phyloP scores from a whole-genome alignment of 495 filamentous ascomycete species.

The Talaromyces thailandensis region DNA sequence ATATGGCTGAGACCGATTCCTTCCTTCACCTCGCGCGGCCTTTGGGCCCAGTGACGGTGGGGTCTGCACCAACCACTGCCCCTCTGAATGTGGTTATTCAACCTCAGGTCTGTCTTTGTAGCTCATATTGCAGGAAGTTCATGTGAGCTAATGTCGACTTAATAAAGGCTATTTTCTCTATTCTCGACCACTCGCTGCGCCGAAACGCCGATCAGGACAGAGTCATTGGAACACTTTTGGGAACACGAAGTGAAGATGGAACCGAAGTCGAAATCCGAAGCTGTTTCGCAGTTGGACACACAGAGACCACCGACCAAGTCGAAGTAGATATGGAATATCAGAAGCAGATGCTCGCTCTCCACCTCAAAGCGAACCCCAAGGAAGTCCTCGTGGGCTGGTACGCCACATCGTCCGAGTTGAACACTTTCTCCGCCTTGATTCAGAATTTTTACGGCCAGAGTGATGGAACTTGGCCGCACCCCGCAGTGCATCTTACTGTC shows the following conservation, averaged over 20 bases:
- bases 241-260: constrained; percentile 88
- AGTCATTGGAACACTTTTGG: constrained; percentile 92
- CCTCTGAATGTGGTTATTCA: constrained; percentile 90
- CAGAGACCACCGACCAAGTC: constrained; percentile 95
- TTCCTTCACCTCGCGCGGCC: constrained; percentile 94
- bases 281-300: constrained; percentile 96
- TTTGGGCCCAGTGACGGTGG: constrained; percentile 68
- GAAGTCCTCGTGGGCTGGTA: constrained; percentile 97
- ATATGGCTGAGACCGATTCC: constrained; percentile 74
- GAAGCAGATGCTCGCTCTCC: constrained; percentile 93
- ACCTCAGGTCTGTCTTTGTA: constrained; percentile 63
- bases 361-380: constrained; percentile 86
- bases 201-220: constrained; percentile 82
- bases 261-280: constrained; percentile 90
- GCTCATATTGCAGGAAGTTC: background rate
- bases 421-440: constrained; percentile 95
- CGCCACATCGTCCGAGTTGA: constrained; percentile 88
- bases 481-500: constrained; percentile 91
- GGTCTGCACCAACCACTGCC: constrained; percentile 71
- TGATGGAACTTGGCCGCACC: constrained; percentile 92
- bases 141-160: constrained; percentile 1
- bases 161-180: constrained; percentile 80
- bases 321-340: constrained; percentile 99
- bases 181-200: constrained; percentile 92
- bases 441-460: constrained; percentile 99